Percentiles rank a stretch among this genome's conserved stretches.
Conservation (phyloP, 805 yeast species). For the Ogataea pignaliae region DNA sequence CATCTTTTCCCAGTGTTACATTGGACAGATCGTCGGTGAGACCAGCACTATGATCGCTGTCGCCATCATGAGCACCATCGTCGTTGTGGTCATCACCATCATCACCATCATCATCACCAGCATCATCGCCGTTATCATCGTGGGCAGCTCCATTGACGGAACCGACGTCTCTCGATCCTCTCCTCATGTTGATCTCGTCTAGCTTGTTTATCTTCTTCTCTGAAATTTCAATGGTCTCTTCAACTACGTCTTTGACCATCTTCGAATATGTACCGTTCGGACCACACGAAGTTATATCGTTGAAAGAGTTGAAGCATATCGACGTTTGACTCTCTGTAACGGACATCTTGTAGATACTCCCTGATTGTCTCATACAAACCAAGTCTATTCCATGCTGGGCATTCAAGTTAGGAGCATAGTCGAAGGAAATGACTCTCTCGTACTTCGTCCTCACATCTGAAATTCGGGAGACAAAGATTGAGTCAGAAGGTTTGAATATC, state of each 20-base stretch:
- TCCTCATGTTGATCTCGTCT: slow-evolving; percentile 6
- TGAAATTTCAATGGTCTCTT: slow-evolving; percentile 8
- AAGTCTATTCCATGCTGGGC: slow-evolving; percentile 56
- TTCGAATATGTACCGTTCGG: slow-evolving; percentile 49
- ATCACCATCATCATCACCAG: slow-evolving; percentile 1
- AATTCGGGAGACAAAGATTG: slow-evolving; percentile 71
- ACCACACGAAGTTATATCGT: slow-evolving; percentile 60
- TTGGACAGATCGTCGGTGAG: slow-evolving; percentile 25
- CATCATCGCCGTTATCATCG: background rate
- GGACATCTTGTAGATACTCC: slow-evolving; percentile 77
- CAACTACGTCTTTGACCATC: slow-evolving; percentile 32
- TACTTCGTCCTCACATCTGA: slow-evolving; percentile 69
- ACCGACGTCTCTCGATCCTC: background rate
- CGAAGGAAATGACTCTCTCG: slow-evolving; percentile 82
- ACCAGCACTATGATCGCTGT: slow-evolving; percentile 7
- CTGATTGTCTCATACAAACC: slow-evolving; percentile 88
- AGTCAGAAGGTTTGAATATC: slow-evolving; percentile 36
- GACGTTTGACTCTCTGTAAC: slow-evolving; percentile 63
- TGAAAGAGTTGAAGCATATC: slow-evolving; percentile 61
- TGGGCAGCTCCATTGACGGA: background rate
- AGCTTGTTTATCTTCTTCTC: slow-evolving; percentile 2
- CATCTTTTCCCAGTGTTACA: slow-evolving; percentile 10
- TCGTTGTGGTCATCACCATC: slow-evolving; percentile 10
- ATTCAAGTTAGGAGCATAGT: slow-evolving; percentile 57
- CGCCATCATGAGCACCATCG: slow-evolving; percentile 29